Base-by-base conservation (phyloP, 345 rosid genomes). In the Citrus mangshanensis region DNA sequence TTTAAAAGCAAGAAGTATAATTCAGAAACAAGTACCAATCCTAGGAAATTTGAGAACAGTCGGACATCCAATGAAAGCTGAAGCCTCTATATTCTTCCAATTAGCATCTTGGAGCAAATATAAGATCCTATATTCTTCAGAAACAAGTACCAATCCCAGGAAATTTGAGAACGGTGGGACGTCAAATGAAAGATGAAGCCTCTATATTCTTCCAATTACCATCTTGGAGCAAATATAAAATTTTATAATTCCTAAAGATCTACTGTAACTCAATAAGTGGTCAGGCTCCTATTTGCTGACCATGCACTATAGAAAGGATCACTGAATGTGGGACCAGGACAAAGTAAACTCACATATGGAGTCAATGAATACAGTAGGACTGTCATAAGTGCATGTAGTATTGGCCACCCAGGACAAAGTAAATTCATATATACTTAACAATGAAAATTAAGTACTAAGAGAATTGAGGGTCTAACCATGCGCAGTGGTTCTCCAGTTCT, bases 401-500 rank as follows among this genome's bases (percentile, higher is more conserved):
- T 18, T 54, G 34, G 25, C 55, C 28, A 30, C 56, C 24, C 46
- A 40, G 38, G 35, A 72, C 27, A 30, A 69, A 78, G 63, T 54
- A 74, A 59, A 78, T 13, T 30, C 54, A 68, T 1, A 35, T 30
- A 37, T 61, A 64, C 13, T 18, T 13, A 30, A 37, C 14, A 81
- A 59, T 65, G 32, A 71, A 49, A 30, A 28, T 49, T 38, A 71
- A 77, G 76, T 18, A 28, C 65, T 37, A 62, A 40, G 62, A 78
- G 61, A 66, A 49, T 32, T 58, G 42, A 32, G 19, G 3, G 67
- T 25, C 81, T 84, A 76, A 95, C 99, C 98, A 69, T 83, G 67
- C 55, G 84, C 66, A 93, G 22, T 37, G 90, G 78, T 79, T 94
- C 99, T 77, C 93, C 98, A 2, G 92, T 89, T 86, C 99, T 94